Evolutionary conservation across 441 rosid genomes (phyloP), one percentile per base, ranked within the genome.

Genomic region (Adansonia madagascariensis): DNA sequence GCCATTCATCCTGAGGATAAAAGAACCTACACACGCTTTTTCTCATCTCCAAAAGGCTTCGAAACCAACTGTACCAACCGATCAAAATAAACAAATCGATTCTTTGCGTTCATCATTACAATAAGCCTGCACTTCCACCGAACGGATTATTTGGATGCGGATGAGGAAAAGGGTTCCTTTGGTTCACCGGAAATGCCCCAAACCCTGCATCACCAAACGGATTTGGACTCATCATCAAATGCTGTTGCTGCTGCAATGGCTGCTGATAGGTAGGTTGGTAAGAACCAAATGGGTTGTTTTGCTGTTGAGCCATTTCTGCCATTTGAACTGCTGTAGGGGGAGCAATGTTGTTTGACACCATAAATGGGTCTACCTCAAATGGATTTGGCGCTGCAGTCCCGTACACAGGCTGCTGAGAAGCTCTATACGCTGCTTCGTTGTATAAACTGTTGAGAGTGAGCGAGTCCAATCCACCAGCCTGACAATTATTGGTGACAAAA

Each of bases 381-480:
- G 99, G 99, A 52, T 93, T 95, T 17, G 97, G 97, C 12, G 98
- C 95, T 47, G 98, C 93, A 63, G 83, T 81, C 24, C 98, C 99
- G 27, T 94, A 93, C 14, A 84, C 87, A 9, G 96, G 94, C 72
- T 85, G 98, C 80, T 87, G 99, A 9, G 44, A 62, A 31, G 98
- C 97, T 84, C 91, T 87, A 85, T 92, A 91, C 56, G 93, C 97
- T 57, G 84, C 95, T 62, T 90, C 92, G 20, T 96, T 94, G 41
- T 92, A 94, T 59, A 94, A 85, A 82, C 98, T 96, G 86, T 85
- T 87, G 71, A 96, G 84, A n/a, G 90, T 92, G 74, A 94, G 97
- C 0, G 98, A 81, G 84, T 96, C 99, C 87, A 96, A 81, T 75
- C 99, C 99, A 83, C 99, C 97, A 44, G 90, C 97, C 99, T 95